Evolutionary conservation across 1,284 basidiomycete species (phyloP), one percentile per base, ranked within the genome.

Genomic region (Apiotrichum gamsii): DNA sequence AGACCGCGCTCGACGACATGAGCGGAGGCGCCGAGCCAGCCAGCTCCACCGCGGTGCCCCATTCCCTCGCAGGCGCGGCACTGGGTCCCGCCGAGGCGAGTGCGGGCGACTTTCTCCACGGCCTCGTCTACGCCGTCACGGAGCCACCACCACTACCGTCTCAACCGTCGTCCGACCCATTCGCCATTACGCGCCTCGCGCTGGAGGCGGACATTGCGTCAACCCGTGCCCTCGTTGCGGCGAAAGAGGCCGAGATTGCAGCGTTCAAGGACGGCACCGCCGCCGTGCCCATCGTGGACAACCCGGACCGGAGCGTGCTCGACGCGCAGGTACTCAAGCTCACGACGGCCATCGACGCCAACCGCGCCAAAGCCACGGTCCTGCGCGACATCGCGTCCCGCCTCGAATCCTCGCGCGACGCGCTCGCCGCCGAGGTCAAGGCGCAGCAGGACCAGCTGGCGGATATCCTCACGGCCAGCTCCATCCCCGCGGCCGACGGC

Each of bases 161-260:
- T n/a, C 33, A 29, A 30, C 13, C 32, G 4, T 13, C 37, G 8
- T 32, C 35, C 4, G 49, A 55, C 37, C 56, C 56, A 5, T 53
- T 53, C 24, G 19, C 20, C 18, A 18, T 53, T 4, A 45, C 56
- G 8, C 50, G 45, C 8, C 18, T 16, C 8, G 52, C 50, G 13
- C 43, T 58, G n/a, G 37, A 45, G 23, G 39, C 28, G 6, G 56
- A 58, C 9, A 38, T 58, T 16, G 56, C 30, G 13, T 11, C 41
- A 2, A 49, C 46, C 29, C 42, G 50, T 3, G 38, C 30, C 15
- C 40, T 39, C 3, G 55, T 58, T 24, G 39, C 40, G 1, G 47
- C 37, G 9, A 55, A 55, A 38, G 56, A 58, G 33, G 43, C 29
- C 6, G 51, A 51, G n/a, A 42, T 54, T 13, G 37, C 32, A 3